phyloP scores from a whole-genome alignment of 2,329 filamentous ascomycete genomes.

The Aspergillus arachidicola region DNA sequence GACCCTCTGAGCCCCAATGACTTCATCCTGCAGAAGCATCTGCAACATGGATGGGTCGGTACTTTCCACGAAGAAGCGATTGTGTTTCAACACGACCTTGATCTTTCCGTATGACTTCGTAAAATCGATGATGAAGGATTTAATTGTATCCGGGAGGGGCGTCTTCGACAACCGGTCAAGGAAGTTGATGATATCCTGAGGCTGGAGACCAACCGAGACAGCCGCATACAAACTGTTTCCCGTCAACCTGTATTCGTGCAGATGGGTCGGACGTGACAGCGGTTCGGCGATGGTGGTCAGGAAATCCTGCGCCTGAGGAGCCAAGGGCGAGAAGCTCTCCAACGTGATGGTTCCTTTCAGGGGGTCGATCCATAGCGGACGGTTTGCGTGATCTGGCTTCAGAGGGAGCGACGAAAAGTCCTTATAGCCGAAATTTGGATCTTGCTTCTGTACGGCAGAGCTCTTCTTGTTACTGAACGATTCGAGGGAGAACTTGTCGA shows the following conservation, averaged over 20 bases:
- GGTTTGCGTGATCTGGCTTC: constrained; percentile 85
- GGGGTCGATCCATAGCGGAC: constrained; percentile 93
- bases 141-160: constrained; percentile 77
- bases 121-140: constrained; percentile 76
- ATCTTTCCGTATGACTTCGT: constrained; percentile 94
- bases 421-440: constrained; percentile 62
- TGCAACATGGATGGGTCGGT: constrained; percentile 85
- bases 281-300: constrained; percentile 95
- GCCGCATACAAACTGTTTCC: constrained; percentile 93
- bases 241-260: constrained; percentile 92
- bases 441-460: constrained; percentile 42
- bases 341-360: constrained; percentile 83
- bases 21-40: constrained; percentile 78
- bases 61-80: constrained; percentile 91
- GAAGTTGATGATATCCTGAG: constrained; percentile 85
- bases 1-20: constrained; percentile 78
- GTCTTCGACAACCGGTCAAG: constrained; percentile 89
- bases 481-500: constrained; percentile 58
- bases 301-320: constrained; percentile 87
- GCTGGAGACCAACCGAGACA: constrained; percentile 88
- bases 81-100: constrained; percentile 91
- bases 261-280: constrained; percentile 80
- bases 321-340: constrained; percentile 89
- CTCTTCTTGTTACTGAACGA: constrained; percentile 53
- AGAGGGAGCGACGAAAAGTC: constrained; percentile 83